Conservation (phyloP, 129 eudicot species). For the Glebionis coronaria region DNA sequence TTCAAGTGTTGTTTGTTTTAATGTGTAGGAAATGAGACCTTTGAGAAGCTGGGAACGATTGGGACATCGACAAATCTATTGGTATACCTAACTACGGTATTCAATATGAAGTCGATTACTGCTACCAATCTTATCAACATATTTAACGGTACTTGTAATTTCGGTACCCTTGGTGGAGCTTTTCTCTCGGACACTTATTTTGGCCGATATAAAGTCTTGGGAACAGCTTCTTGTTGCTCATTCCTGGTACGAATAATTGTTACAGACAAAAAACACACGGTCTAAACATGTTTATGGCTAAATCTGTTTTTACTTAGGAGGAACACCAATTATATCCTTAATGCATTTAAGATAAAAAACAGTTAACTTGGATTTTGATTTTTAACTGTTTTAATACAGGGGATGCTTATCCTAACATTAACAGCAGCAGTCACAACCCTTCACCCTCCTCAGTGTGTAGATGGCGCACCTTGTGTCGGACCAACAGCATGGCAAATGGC, state of each 20-base stretch:
- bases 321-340: not conserved
- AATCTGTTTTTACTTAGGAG: not conserved
- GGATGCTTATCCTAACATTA: slow-evolving; percentile 50
- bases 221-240: slow-evolving; percentile 36
- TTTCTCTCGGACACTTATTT: slow-evolving; percentile 49
- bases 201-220: slow-evolving; percentile 51
- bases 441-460: slow-evolving; percentile 46
- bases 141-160: slow-evolving; percentile 44
- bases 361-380: not conserved
- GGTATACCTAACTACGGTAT: slow-evolving; percentile 43
- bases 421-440: slow-evolving; percentile 45
- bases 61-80: slow-evolving; percentile 42
- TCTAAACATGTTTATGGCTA: not conserved
- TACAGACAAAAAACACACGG: not conserved
- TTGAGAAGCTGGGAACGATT: slow-evolving; percentile 58
- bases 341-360: no score
- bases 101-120: slow-evolving; percentile 39
- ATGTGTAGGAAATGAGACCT: slow-evolving; percentile 42
- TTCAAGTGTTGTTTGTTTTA: slow-evolving; percentile 2
- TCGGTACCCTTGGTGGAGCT: slow-evolving; percentile 50
- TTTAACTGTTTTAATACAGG: slow-evolving; percentile 22
- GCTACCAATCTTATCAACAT: slow-evolving; percentile 39
- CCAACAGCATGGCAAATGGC: slow-evolving; percentile 46
- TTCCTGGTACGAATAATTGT: slow-evolving; percentile 27
- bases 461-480: slow-evolving; percentile 34